These are phyloP conservation scores for Nothophytophthora sp. DNA, from an alignment of 352 stramenopile species.

Conservation along the genomic window DNA sequence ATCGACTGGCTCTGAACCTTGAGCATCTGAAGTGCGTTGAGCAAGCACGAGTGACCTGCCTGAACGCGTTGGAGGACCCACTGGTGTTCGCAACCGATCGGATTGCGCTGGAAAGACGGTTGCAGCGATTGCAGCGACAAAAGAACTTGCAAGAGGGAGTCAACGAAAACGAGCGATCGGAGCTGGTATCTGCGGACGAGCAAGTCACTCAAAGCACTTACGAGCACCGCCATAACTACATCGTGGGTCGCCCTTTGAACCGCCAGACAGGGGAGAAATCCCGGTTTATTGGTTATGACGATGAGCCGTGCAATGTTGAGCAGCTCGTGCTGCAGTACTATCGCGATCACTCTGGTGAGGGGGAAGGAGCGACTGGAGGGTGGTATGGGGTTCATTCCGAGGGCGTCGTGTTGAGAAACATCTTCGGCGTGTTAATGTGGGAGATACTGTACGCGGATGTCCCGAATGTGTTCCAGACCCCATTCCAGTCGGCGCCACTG, in stretches of 20 bases:
- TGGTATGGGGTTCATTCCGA: constrained; percentile 91
- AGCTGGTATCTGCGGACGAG: neutral
- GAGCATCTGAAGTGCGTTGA: constrained; percentile 68
- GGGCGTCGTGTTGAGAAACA: constrained; percentile 59
- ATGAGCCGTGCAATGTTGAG: constrained; percentile 84
- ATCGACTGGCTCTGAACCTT: constrained; percentile 70
- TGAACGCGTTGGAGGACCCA: constrained; percentile 54
- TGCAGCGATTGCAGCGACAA: constrained; percentile 45
- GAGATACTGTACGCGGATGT: constrained; percentile 82
- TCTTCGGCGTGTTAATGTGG: constrained; percentile 90
- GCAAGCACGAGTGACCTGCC: constrained; percentile 48
- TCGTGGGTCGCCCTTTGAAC: constrained; percentile 76
- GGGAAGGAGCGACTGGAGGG: constrained; percentile 26
- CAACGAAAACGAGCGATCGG: constrained; percentile 16
- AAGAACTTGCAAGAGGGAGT: constrained; percentile 6
- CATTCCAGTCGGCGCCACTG: constrained; percentile 68
- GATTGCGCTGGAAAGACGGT: constrained; percentile 51
- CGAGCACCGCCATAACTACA: constrained; percentile 44
- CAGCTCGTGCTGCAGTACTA: constrained; percentile 86
- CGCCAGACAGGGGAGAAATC: constrained; percentile 78
- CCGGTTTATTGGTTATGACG: constrained; percentile 87
- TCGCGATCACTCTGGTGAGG: constrained; percentile 23
- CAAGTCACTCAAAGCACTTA: constrained; percentile 24
- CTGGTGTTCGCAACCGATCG: constrained; percentile 59
- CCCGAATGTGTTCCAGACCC: constrained; percentile 87